A percentile compares a stretch with the other conserved stretches of the same genome.
phyloP scores from a whole-genome alignment of 2,329 filamentous ascomycete genomes.

The Akanthomyces lecanii region DNA sequence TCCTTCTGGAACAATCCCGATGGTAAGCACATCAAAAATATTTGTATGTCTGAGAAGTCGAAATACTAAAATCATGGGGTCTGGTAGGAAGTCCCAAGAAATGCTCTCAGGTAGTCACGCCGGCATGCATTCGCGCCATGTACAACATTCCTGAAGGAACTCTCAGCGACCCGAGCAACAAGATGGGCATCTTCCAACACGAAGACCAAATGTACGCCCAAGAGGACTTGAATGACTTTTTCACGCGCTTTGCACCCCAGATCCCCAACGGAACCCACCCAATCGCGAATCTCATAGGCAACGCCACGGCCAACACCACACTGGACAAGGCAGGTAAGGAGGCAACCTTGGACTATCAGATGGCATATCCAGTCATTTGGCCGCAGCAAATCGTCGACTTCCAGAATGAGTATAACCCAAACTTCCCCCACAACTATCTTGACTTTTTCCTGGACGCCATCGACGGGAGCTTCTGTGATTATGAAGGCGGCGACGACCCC shows the following conservation, averaged over 20 bases:
- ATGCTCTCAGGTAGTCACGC: conserved; percentile 24
- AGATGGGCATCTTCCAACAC: conserved; percentile 40
- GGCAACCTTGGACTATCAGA: conserved; percentile 45
- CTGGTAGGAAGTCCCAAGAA: not conserved
- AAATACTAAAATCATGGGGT: not conserved
- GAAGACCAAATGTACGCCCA: conserved; percentile 38
- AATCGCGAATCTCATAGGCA: conserved; percentile 28
- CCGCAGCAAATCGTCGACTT: conserved; percentile 45
- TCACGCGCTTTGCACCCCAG: conserved; percentile 27
- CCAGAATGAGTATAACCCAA: conserved; percentile 22
- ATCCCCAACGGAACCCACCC: conserved; percentile 38
- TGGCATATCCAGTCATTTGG: conserved; percentile 46
- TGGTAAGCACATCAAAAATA: not conserved
- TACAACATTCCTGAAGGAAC: conserved; percentile 36
- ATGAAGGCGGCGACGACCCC: conserved; percentile 43
- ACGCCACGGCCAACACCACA: conserved; percentile 21
- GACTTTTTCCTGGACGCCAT: conserved; percentile 44
- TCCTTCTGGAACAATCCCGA: not conserved
- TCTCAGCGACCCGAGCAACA: conserved; percentile 31
- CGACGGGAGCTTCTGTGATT: conserved; percentile 47
- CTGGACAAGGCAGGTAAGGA: conserved; percentile 31
- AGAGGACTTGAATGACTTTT: conserved; percentile 36
- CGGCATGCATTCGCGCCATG: conserved; percentile 40
- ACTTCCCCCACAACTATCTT: not conserved
- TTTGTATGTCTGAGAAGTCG: too few species aligned